These are phyloP conservation scores for Plasmodium falciparum DNA, from an alignment of 169 alveolate species.

Conservation along the genomic window DNA sequence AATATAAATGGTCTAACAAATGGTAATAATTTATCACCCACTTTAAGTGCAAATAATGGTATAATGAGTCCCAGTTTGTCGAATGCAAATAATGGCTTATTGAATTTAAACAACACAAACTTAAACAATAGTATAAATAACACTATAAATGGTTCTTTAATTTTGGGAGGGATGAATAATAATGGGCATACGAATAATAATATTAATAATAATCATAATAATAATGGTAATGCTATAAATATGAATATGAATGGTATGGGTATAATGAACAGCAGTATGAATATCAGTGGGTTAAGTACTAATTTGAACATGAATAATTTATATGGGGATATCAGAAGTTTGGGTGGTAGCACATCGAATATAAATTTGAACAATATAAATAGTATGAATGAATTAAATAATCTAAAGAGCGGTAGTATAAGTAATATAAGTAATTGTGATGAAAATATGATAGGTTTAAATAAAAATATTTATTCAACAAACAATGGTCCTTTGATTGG, in stretches of 20 bases:
- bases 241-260: slow-evolving; percentile 19
- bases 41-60: background rate
- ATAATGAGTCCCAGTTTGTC: slow-evolving; percentile 16
- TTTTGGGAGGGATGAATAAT: slow-evolving; percentile 1
- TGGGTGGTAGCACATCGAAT: background rate
- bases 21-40: background rate
- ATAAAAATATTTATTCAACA: slow-evolving; percentile 6
- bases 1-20: background rate
- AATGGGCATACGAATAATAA: slow-evolving; percentile 1
- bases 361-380: background rate
- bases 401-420: slow-evolving; percentile 5
- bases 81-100: slow-evolving; percentile 12
- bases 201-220: slow-evolving; percentile 1
- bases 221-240: background rate
- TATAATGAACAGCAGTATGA: slow-evolving; percentile 4
- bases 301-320: slow-evolving; percentile 24
- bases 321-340: slow-evolving; percentile 10
- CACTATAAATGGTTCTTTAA: slow-evolving; percentile 8
- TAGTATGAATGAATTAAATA: slow-evolving; percentile 21
- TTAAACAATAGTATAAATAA: slow-evolving; percentile 1
- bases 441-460: slow-evolving; percentile 8
- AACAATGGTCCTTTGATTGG: background rate
- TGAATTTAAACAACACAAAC: slow-evolving; percentile 11
- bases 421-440: slow-evolving; percentile 7
- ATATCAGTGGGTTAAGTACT: slow-evolving; percentile 10